Conservation (phyloP, 2,329 filamentous ascomycete genomes). For the Verruconis gallopava region DNA sequence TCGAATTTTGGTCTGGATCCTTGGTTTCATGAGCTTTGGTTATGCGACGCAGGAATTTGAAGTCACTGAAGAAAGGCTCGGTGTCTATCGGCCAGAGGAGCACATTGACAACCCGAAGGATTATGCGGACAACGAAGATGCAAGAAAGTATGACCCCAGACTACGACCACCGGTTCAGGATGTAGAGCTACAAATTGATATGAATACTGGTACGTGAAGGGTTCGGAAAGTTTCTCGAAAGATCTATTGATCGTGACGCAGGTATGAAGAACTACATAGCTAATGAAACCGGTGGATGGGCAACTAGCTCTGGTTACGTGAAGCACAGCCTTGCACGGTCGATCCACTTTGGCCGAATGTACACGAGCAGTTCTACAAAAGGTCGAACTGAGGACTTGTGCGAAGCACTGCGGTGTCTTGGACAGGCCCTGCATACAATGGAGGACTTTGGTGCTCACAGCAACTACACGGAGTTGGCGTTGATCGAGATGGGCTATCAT, state of each 20-base stretch:
- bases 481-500: slow-evolving; percentile 37
- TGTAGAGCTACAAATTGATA: slow-evolving; percentile 33
- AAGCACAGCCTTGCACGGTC: slow-evolving; percentile 34
- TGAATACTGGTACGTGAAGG: slow-evolving; percentile 23
- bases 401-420: slow-evolving; percentile 37
- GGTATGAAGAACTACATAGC: slow-evolving; percentile 99
- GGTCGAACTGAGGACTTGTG: slow-evolving; percentile 32
- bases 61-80: slow-evolving; percentile 40
- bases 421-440: slow-evolving; percentile 39
- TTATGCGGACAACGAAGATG: slow-evolving; percentile 43
- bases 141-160: slow-evolving; percentile 65
- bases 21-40: slow-evolving; percentile 44
- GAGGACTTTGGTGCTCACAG: slow-evolving; percentile 44
- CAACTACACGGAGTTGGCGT: slow-evolving; percentile 41
- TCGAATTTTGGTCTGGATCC: slow-evolving; percentile 40
- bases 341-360: slow-evolving; percentile 36
- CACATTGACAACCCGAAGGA: slow-evolving; percentile 40
- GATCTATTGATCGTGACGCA: slow-evolving; percentile 2
- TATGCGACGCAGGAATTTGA: slow-evolving; percentile 45
- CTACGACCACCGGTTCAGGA: slow-evolving; percentile 61
- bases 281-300: slow-evolving; percentile 77
- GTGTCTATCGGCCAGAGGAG: slow-evolving; percentile 27
- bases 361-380: slow-evolving; percentile 30
- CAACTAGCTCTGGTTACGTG: slow-evolving; percentile 78
- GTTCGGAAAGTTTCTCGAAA: neutral